These are phyloP conservation scores for Sclerotinia subarctica DNA, from an alignment of 2,329 filamentous ascomycete species.

Conservation along the genomic window DNA sequence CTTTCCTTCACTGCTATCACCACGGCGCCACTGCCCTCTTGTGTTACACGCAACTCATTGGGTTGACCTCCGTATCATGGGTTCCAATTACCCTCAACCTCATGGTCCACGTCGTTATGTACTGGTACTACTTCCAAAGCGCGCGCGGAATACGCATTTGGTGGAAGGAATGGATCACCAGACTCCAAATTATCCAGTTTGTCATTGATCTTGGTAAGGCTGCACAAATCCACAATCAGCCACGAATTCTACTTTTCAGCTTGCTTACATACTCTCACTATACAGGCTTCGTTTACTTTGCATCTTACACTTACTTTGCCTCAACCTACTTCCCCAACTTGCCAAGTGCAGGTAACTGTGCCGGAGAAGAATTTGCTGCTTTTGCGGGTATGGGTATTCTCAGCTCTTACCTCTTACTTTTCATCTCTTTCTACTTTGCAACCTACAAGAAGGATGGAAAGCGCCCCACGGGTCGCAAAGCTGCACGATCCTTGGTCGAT, in stretches of 20 bases:
- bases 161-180: conserved; percentile 99
- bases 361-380: conserved; percentile 94
- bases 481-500: conserved; percentile 48
- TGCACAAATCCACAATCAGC: conserved; percentile 17
- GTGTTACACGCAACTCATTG: conserved; percentile 96
- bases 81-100: conserved; percentile 91
- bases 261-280: conserved; percentile 25
- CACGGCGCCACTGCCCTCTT: conserved; percentile 94
- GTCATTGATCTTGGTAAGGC: conserved; percentile 83
- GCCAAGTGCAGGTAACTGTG: conserved; percentile 81
- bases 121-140: conserved; percentile 99
- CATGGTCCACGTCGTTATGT: conserved; percentile 96
- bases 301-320: conserved; percentile 97
- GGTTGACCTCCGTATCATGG: conserved; percentile 91
- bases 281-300: conserved; percentile 94
- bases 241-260: conserved; percentile 22
- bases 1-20: conserved; percentile 99
- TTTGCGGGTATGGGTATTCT: conserved; percentile 89
- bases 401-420: conserved; percentile 92
- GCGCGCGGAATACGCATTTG: conserved; percentile 92
- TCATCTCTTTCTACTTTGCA: conserved; percentile 98
- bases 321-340: conserved; percentile 83
- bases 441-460: conserved; percentile 87
- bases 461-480: conserved; percentile 81
- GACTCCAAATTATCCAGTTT: conserved; percentile 95